Percentiles rank a stretch among this genome's conserved stretches.
phyloP scores from a whole-genome alignment of 192 early-diverging fungal species.

The Umbelopsis vinacea region DNA sequence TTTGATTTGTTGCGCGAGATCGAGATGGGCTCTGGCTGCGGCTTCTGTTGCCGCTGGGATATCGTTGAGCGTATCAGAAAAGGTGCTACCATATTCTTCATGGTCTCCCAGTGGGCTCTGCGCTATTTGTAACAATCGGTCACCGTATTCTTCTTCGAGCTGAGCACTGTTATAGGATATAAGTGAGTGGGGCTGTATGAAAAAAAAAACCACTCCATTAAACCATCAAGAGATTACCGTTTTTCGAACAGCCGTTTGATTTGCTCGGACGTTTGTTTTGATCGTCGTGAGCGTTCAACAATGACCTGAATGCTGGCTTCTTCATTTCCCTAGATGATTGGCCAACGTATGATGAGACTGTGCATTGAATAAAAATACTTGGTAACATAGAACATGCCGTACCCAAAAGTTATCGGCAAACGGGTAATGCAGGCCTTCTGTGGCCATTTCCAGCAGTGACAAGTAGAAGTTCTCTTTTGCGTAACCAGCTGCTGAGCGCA shows the following conservation, averaged over 20 bases:
- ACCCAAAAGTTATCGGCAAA: slow-evolving; percentile 41
- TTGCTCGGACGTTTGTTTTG: slow-evolving; percentile 74
- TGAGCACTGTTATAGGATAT: slow-evolving; percentile 49
- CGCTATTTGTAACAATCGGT: slow-evolving; percentile 54
- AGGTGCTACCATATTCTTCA: slow-evolving; percentile 40
- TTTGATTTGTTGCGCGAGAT: slow-evolving; percentile 67
- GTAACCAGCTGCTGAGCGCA: slow-evolving; percentile 1
- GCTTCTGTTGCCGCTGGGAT: slow-evolving; percentile 66
- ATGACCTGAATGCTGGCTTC: slow-evolving; percentile 70
- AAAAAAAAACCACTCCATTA: neutral
- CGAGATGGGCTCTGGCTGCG: slow-evolving; percentile 67
- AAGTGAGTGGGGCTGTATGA: neutral
- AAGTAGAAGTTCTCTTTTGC: slow-evolving; percentile 20
- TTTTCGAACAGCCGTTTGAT: slow-evolving; percentile 62
- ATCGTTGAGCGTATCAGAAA: slow-evolving; percentile 62
- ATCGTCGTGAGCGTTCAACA: slow-evolving; percentile 63
- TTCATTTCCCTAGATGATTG: slow-evolving; percentile 55
- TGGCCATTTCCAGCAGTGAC: slow-evolving; percentile 21
- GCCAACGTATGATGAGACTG: neutral
- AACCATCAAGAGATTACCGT: slow-evolving; percentile 35
- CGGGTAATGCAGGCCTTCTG: slow-evolving; percentile 20
- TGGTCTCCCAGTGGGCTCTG: slow-evolving; percentile 23
- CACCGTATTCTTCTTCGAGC: slow-evolving; percentile 76
- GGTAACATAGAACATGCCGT: neutral
- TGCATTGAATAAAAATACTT: neutral